Base-by-base conservation (phyloP, 257 asterid species). In the Paulownia fortunei region DNA sequence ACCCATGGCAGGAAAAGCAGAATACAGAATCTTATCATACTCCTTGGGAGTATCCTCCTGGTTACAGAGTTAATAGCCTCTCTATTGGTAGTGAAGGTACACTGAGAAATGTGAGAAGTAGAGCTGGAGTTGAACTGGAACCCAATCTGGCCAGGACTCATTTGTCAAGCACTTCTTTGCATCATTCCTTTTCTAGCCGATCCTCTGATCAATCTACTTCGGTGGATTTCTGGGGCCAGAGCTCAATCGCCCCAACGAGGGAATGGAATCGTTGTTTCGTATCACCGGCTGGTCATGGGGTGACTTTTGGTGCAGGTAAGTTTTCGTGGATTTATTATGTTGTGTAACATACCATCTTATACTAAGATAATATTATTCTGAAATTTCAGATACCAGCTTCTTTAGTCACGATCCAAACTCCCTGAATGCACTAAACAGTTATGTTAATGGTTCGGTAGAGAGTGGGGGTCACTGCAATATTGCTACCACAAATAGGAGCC, bases 31-130 rank as follows among this genome's bases (percentile, higher is more conserved):
- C 87, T 68, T 76, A 83, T 73, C 86, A 54, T 62, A 18, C 80
- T 24, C 81, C 83, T 74, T 81, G 84, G 82, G 89, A 84, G 52
- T 77, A 72, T 69, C 76, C 73, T 59, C 83, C 88, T 41, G 78
- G 72, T 59, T 81, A 82, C 81, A 77, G 91, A 79, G 86, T 85
- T 75, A 77, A 84, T 79, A 80, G 60, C 73, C 83, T 84, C 75
- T 82, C 89, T 61, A 63, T 82, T 67, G 76, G 91, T n/a, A 74
- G 72, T 54, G 94, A 86, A 63, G 88, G 82, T 60, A 65, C 73
- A 73, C 74, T 61, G 36, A 87, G 96, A 79, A 89, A 91, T 76
- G 94, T 87, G 79, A 82, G 94, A 81, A 89, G 89, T 66, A 84
- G 92, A 76, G 63, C 84, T 71, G 82, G 79, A 39, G 70, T 74